Evolutionary conservation across 2,329 filamentous ascomycete genomes (phyloP), one percentile per base, ranked within the genome.

Genomic region (Kalaharituber pfeilii): DNA sequence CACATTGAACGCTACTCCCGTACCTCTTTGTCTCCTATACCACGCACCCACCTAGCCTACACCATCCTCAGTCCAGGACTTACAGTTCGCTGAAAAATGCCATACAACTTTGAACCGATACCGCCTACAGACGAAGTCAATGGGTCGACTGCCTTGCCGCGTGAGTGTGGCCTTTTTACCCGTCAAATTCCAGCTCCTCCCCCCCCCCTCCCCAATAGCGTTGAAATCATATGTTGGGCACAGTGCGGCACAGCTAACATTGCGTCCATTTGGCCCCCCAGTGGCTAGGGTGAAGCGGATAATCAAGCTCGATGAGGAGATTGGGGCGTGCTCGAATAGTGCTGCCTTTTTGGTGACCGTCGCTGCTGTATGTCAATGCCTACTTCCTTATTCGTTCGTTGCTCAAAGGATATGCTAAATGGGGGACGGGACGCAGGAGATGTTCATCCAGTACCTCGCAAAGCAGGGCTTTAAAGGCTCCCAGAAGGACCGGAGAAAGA

Each of bases 251-350:
- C 9, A 36, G n/a, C 30, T 36, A n/a, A 36, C 30, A n/a, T 36
- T 36, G 30, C 9, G 30, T 49, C 27, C 39, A 22, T 8, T 22
- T 18, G n/a, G 6, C 36, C 33, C 18, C 8, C 20, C 25, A 96
- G 91, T 96, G 54, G 85, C 91, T 18, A 80, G 91, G 64, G 86
- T 98, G 56, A 95, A 95, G 71, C 94, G 94, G 71, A 94, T 98
- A 66, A 86, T 98, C 57, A 77, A 80, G 50, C 77, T 86, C 55
- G 91, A 98, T 68, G 80, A 85, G 44, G 89, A 95, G 59, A 84
- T 94, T 58, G 75, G 73, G 59, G 78, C 84, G 66, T 94, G 86
- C 68, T 94, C 88, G 49, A 94, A 88, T 68, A 94, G 94, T 65
- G 89, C 89, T 53, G 84, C 88, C 20, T 96, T 96, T 67, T 81